Base-by-base conservation (phyloP, 2,329 filamentous ascomycete genomes). In the Lachnellula hyalina region DNA sequence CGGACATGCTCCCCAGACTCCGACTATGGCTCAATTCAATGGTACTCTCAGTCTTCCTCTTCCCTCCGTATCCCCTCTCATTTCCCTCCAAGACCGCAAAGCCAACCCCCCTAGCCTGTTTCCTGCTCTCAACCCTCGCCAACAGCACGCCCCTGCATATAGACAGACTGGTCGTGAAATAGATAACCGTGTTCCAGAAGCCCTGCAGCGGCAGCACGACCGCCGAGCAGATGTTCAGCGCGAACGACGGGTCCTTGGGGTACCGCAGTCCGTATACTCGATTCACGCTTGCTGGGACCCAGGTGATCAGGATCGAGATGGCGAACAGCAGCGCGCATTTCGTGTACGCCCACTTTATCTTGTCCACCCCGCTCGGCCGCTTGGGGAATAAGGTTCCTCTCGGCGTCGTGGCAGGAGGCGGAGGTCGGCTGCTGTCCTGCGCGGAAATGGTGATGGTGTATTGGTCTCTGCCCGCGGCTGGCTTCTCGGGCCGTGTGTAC, bases 181-280 rank as follows among this genome's bases (percentile, higher is more conserved):
- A 94, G 59, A 94, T 89, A 51, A 89, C 71, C 19, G 84, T 81
- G 67, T 94, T 94, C 88, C 89, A 93, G 65, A 92, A 88, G 0
- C 90, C 90, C 66, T 94, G 90, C 0, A 91, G 75, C 0, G 90
- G 89, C 5, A 94, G 76, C 1, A 93, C 89, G 36, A 90, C 77
- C 0, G 86, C 84, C 23, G 85, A 84, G 61, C 84, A 81, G 55
- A 87, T 81, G 64, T 90, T 85, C 34, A 94, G 78, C 0, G 78
- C 75, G 40, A 84, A 80, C 5, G 75, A 77, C 0, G 77, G 71
- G 1, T 74, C 55, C 19, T 78, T 69, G 0, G 78, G 74, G 62
- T 85, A 75, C 8, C 83, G 75, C 12, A 91, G 75, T 2, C 82
- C 82, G 69, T 88, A 90, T 4, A 92, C 80, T 14, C 90, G 79